Percentiles rank a stretch among this genome's conserved stretches.
Conservation (phyloP, 2,329 filamentous ascomycete genomes). For the Diaporthe caulivora region DNA sequence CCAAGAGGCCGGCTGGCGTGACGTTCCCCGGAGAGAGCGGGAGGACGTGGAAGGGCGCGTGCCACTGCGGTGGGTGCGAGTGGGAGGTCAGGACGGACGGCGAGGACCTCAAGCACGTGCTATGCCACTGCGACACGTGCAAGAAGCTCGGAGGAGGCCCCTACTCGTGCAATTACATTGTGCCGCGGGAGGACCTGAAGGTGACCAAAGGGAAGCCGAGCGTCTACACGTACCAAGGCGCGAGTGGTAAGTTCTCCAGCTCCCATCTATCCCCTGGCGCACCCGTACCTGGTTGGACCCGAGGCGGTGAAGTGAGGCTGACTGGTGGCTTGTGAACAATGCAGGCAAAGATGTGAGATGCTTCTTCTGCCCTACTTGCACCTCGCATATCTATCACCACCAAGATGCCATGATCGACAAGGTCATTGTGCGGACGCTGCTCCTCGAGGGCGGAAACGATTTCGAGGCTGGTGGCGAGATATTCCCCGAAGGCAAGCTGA, state of each 20-base stretch:
- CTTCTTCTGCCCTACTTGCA: conserved; percentile 15
- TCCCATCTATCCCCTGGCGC: neutral
- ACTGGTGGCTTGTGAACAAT: neutral
- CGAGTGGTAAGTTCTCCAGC: neutral
- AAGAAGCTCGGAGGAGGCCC: conserved; percentile 11
- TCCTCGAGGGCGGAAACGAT: conserved; percentile 11
- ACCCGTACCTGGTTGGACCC: neutral
- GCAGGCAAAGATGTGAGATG: conserved; percentile 7
- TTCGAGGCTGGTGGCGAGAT: conserved; percentile 12
- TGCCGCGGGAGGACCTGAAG: conserved; percentile 11
- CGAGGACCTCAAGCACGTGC: conserved; percentile 17
- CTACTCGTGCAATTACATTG: conserved; percentile 24
- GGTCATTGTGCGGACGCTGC: conserved; percentile 3
- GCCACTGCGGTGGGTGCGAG: conserved; percentile 11
- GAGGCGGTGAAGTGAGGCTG: neutral
- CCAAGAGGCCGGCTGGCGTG: neutral
- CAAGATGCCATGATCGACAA: conserved; percentile 17
- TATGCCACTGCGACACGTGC: conserved; percentile 5
- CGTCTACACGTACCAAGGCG: conserved; percentile 8
- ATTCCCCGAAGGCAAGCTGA: conserved; percentile 8
- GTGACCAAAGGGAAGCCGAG: conserved; percentile 4
- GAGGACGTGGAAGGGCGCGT: conserved; percentile 23
- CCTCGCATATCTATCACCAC: conserved; percentile 21
- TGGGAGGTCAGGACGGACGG: conserved; percentile 17
- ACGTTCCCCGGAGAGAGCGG: conserved; percentile 6